Evolutionary conservation across 306 rosid species (phyloP).

Genomic region (Biancaea sappan): DNA sequence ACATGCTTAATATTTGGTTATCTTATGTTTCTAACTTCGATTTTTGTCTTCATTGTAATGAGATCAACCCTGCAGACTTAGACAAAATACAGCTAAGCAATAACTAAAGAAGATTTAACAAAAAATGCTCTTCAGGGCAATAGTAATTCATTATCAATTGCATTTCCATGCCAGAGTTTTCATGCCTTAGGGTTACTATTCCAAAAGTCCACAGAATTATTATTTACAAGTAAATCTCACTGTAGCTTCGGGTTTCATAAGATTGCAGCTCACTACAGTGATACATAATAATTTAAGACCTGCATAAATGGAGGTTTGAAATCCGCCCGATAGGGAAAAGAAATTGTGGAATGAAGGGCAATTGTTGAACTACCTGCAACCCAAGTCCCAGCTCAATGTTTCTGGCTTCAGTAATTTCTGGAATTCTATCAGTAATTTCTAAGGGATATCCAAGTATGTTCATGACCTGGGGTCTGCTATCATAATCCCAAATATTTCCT

Average conservation of each 20-base stretch:
- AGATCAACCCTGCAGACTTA: not conserved
- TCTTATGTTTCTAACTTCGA: not conserved
- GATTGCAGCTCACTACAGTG: not conserved
- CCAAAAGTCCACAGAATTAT: not conserved
- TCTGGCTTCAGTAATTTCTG: conserved; percentile 80
- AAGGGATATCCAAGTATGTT: conserved; percentile 74
- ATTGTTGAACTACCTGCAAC: conserved; percentile 63
- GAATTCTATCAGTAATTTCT: conserved; percentile 64
- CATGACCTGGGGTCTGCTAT: conserved; percentile 79
- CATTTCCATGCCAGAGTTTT: not conserved
- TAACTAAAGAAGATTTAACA: not conserved
- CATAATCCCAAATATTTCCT: conserved; percentile 95
- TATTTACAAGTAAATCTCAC: not conserved
- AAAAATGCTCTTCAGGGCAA: not conserved
- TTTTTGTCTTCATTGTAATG: not conserved
- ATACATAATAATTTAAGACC: not conserved
- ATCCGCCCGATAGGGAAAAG: not conserved
- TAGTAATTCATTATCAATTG: conserved; percentile 21
- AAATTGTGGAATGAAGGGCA: conserved; percentile 25
- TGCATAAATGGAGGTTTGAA: not conserved
- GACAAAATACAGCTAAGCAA: conserved; percentile 6
- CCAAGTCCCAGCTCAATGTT: conserved; percentile 94
- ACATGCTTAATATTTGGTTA: not conserved
- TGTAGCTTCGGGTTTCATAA: not conserved
- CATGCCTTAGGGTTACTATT: not conserved